Percentiles rank a stretch among this genome's conserved stretches.
Conservation (phyloP, 1,139 yeast species). For the Geotrichum fermentans region DNA sequence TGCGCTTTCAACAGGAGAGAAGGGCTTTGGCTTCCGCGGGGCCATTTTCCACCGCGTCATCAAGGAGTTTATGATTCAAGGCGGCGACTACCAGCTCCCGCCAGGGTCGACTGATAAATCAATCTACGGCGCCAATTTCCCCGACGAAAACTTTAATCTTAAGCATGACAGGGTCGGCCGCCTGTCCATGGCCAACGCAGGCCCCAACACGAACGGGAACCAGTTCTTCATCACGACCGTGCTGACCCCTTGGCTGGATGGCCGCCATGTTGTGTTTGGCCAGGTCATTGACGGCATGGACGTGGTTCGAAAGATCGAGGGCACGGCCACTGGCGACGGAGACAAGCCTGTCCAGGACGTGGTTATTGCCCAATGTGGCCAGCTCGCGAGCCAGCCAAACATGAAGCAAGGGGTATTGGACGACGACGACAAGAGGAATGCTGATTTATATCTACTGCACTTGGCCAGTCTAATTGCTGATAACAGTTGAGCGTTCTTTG, state of each 20-base stretch:
- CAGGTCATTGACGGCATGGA: constrained; percentile 90
- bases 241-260: constrained; percentile 94
- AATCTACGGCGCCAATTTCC: constrained; percentile 91
- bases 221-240: constrained; percentile 98
- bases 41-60: constrained; percentile 98
- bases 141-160: constrained; percentile 89
- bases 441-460: constrained; percentile 12
- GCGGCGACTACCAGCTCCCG: constrained; percentile 83
- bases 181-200: constrained; percentile 98
- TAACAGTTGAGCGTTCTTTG: too few species aligned
- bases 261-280: constrained; percentile 98
- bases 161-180: constrained; percentile 90
- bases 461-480: constrained; percentile 7
- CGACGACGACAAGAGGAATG: background rate
- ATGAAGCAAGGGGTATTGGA: background rate
- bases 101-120: constrained; percentile 84
- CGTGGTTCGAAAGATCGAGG: constrained; percentile 86
- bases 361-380: constrained; percentile 74
- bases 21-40: constrained; percentile 90
- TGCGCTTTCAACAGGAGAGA: constrained; percentile 94
- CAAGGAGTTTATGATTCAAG: constrained; percentile 97
- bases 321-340: constrained; percentile 79
- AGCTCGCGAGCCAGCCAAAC: constrained; percentile 34
- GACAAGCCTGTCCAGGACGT: constrained; percentile 69
- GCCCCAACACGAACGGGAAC: constrained; percentile 99